phyloP scores from a whole-genome alignment of 768 basidiomycete species.

The Cyclocybe aegerita region DNA sequence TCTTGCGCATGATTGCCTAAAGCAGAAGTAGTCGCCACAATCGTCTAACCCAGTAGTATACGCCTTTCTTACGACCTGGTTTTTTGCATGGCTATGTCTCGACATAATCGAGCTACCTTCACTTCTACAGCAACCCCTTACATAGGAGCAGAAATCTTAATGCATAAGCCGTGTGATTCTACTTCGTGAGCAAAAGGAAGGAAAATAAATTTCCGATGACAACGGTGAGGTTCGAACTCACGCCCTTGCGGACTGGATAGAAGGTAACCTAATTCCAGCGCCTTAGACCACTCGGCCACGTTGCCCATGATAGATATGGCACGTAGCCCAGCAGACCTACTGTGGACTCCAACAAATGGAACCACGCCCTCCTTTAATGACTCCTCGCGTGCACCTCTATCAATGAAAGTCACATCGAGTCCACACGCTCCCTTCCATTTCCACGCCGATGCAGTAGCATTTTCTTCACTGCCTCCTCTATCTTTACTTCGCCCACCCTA shows the following conservation, averaged over 20 bases:
- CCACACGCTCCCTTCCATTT: not conserved
- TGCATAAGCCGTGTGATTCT: too few relatives aligned
- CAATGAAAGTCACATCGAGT: too few relatives aligned
- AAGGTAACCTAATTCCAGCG: conserved; percentile 49
- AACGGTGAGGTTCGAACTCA: conserved; percentile 47
- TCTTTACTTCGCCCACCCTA: not conserved
- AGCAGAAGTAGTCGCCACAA: too few relatives aligned
- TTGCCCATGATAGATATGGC: conserved; percentile 27
- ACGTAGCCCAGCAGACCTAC: not conserved
- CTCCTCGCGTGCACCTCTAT: not conserved
- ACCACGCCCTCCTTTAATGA: not conserved
- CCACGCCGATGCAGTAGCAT: not conserved
- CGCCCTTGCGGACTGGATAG: conserved; percentile 41
- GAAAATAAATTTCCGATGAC: conserved; percentile 21
- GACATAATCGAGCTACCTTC: too few relatives aligned
- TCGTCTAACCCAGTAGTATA: too few relatives aligned
- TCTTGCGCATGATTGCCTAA: too few relatives aligned
- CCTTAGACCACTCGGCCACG: conserved; percentile 64
- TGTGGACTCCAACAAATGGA: not conserved
- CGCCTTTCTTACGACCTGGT: too few relatives aligned
- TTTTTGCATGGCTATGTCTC: too few relatives aligned
- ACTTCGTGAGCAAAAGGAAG: not conserved
- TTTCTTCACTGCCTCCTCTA: not conserved
- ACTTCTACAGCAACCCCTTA: not conserved
- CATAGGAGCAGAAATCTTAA: not conserved